Evolutionary conservation across 192 early-diverging fungal species (phyloP).

Genomic region (Irineochytrium annulatum): DNA sequence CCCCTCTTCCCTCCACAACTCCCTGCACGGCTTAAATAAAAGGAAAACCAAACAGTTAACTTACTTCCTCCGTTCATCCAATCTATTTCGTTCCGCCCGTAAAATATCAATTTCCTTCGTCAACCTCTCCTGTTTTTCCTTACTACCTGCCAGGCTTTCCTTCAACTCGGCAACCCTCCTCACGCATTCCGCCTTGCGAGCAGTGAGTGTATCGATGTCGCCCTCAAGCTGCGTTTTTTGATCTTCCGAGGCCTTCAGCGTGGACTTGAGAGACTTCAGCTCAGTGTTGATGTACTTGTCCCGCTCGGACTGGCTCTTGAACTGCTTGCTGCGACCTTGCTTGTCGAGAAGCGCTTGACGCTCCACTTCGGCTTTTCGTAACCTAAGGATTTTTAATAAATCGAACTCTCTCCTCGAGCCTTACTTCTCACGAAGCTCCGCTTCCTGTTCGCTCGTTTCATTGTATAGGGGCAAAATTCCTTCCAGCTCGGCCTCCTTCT

Average conservation of each 20-base stretch:
- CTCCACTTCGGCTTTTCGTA: conserved; percentile 62
- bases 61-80: conserved; percentile 71
- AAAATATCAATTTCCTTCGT: conserved; percentile 36
- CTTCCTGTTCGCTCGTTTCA: conserved; percentile 53
- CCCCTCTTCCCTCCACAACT: conserved; percentile 87
- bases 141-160: conserved; percentile 37
- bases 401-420: background rate
- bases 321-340: conserved; percentile 79
- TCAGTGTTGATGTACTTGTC: conserved; percentile 73
- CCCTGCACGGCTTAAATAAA: conserved; percentile 45
- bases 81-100: conserved; percentile 45
- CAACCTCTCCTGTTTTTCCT: conserved; percentile 36
- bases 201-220: conserved; percentile 31
- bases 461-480: conserved; percentile 62
- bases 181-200: conserved; percentile 24
- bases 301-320: conserved; percentile 66
- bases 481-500: conserved; percentile 64
- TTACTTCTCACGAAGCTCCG: conserved; percentile 62
- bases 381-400: conserved; percentile 30
- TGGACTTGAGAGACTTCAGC: conserved; percentile 58
- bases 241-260: conserved; percentile 46
- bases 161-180: conserved; percentile 29
- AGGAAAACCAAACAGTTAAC: conserved; percentile 7
- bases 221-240: conserved; percentile 44
- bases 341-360: conserved; percentile 77